Evolutionary conservation across 495 filamentous ascomycete species (phyloP), one percentile per base, ranked within the genome.

Genomic region (Elasticomyces elasticus): DNA sequence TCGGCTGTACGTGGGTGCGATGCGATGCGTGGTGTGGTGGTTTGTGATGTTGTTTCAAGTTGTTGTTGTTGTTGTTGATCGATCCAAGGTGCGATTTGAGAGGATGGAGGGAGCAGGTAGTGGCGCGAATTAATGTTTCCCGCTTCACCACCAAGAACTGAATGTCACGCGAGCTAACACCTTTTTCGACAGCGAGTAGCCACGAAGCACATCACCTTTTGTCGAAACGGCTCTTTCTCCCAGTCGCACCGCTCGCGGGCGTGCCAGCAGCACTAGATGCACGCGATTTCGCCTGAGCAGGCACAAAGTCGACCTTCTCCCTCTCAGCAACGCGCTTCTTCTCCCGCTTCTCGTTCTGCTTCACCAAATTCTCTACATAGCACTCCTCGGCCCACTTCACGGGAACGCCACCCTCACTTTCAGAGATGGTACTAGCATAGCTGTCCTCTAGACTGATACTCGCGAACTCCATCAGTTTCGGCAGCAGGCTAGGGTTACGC

Each of bases 401-500:
- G 0, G 83, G 79, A 62, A 87, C 76, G 79, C 83, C 94, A 30
- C 89, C 42, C 0, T 22, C 12, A 19, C 85, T 81, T 23, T 62
- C 61, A 0, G 81, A 65, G 30, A 98, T 66, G 17, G 85, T 81
- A n/a, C 82, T 88, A 6, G 75, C 72, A 62, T 96, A 95, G 71
- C 94, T 86, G 2, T 78, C 75, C 31, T 70, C 65, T 42, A 78
- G 74, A 53, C 77, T 73, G 40, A 96, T 74, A 3, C 85, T 89
- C 5, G 84, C 84, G 71, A 92, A 95, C 6, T 74, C 75, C 71
- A 89, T 80, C 64, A 97, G 75, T 59, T 91, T 91, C 35, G 80
- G 77, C 54, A 86, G 71, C 17, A 95, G 70, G 27, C 79, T 84
- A 22, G 92, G 92, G 64, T 97, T 95, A 47, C 80, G 81, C 35